Evolutionary conservation across 441 rosid genomes (phyloP), one percentile per base, ranked within the genome.

Genomic region (Mallotus repandus): DNA sequence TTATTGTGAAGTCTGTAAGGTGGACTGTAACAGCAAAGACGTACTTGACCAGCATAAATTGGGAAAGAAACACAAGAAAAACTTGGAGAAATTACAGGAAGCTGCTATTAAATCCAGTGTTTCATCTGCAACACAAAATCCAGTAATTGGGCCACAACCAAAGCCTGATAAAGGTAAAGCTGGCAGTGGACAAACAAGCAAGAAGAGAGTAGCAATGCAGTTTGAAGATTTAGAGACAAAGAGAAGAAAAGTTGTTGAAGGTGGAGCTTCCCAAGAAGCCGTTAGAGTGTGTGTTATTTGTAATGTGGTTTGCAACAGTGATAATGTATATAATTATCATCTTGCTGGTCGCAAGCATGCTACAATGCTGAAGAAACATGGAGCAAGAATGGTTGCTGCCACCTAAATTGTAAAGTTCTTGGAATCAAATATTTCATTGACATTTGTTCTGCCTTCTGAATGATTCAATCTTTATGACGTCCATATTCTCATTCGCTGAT

Each of bases 1-100:
- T 7, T 80, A 75, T 63, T 85, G 91, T 67, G 82, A 81, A 73
- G 74, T 84, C 63, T 84, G 91, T 74, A 78, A 82, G 71, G 75
- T 85, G 67, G 78, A 82, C 25, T 87, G 89, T 69, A 85, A 82
- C 68, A 79, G 85, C 82, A 82, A 75, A 16, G 88, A 68, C 16
- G 81, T 84, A 43, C 77, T 87, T 45, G 84, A 81, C 73, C 80
- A 82, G 67, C 91, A 87, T 57, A 79, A 74, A 64, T 50, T 84
- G 63, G 89, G 87, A 72, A 85, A 87, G 85, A 85, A 84, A 76
- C 91, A 87, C 82, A 77, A 74, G 74, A 87, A 82, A 72, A 82
- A 81, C 76, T 45, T 87, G 76, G 82, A 82, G 77, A 83, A 81
- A 77, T 72, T 80, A 52, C 74, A 19, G 48, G 71, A 22, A 35